Conservation (phyloP, 2,329 filamentous ascomycete species). For the Aspergillus sp. region DNA sequence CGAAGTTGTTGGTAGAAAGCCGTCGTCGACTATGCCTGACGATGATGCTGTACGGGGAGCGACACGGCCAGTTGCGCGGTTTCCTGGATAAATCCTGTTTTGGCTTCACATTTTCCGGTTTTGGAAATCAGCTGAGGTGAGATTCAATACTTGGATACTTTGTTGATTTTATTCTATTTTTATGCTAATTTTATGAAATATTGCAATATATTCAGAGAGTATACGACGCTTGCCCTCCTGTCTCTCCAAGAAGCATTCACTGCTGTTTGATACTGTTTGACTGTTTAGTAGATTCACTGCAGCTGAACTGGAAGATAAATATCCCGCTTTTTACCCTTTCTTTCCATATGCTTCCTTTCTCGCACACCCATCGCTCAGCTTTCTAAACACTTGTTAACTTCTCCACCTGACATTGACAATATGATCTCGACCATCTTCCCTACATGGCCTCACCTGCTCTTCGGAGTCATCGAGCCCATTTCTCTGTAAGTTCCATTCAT, state of each 20-base stretch:
- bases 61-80: not conserved
- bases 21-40: not conserved
- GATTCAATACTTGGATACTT: no score
- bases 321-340: not conserved
- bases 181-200: not conserved
- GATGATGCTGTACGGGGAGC: not conserved
- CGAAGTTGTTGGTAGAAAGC: not conserved
- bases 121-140: not conserved
- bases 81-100: not conserved
- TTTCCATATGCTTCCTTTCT: not conserved
- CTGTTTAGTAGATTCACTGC: no score
- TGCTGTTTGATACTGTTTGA: no score
- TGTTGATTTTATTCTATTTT: no score
- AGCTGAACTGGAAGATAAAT: not conserved
- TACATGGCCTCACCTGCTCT: conserved; percentile 56
- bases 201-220: not conserved
- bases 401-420: not conserved
- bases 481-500: conserved; percentile 49
- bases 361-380: not conserved
- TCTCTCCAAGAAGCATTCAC: no score
- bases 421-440: conserved; percentile 48
- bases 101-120: not conserved
- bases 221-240: not conserved
- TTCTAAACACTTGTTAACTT: not conserved
- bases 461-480: conserved; percentile 62